phyloP scores from a whole-genome alignment of 2,329 filamentous ascomycete species.

The Cordyceps farinosa region DNA sequence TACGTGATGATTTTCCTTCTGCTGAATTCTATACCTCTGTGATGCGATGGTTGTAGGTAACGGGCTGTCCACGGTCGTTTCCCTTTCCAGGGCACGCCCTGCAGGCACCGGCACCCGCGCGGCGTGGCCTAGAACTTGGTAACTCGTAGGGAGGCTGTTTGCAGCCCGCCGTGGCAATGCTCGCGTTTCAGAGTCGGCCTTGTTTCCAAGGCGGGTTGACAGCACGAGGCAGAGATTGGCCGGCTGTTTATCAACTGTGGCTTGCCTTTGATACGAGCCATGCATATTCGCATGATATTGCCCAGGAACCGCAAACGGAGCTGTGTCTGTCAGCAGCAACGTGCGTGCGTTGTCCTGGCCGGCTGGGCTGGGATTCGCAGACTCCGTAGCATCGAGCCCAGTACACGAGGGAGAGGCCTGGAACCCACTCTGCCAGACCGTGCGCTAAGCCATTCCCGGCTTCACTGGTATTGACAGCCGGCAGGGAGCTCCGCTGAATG shows the following conservation, averaged over 20 bases:
- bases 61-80: background rate
- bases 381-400: background rate
- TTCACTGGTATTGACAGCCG: too few relatives aligned
- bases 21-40: background rate
- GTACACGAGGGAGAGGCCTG: background rate
- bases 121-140: background rate
- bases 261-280: background rate
- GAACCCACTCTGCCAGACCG: background rate
- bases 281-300: conserved; percentile 1
- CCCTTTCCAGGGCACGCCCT: background rate
- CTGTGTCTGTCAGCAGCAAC: background rate
- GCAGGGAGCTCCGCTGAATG: too few relatives aligned
- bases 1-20: too few relatives aligned
- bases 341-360: too few relatives aligned
- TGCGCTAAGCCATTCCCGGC: conserved; percentile 15
- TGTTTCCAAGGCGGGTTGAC: background rate
- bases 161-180: background rate
- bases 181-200: conserved; percentile 4
- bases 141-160: background rate
- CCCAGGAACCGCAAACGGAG: conserved; percentile 11
- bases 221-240: background rate
- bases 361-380: background rate
- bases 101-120: background rate
- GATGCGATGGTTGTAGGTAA: background rate
- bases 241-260: conserved; percentile 5